A percentile compares a stretch with the other conserved stretches of the same genome.
Evolutionary conservation across 106 monocot genomes (phyloP).

Genomic region (Posidonia australis): DNA sequence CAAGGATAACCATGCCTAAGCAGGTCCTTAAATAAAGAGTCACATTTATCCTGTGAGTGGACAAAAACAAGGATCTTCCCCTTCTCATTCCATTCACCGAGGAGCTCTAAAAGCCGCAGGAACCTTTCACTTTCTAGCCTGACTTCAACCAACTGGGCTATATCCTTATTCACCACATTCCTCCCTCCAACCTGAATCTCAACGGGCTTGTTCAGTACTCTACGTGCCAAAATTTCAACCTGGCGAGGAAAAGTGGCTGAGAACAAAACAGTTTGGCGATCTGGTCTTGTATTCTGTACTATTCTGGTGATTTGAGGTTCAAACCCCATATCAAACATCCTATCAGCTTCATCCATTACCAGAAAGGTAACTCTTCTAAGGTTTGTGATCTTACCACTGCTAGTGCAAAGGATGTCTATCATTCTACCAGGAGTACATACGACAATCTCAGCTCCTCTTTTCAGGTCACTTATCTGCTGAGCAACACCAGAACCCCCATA

Average conservation of each 20-base stretch:
- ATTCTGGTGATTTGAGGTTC: slow-evolving; percentile 95
- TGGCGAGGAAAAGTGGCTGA: slow-evolving; percentile 97
- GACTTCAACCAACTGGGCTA: slow-evolving; percentile 82
- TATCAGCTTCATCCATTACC: slow-evolving; percentile 99
- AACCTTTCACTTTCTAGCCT: slow-evolving; percentile 80
- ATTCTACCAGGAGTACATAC: slow-evolving; percentile 98
- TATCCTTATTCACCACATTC: slow-evolving; percentile 94
- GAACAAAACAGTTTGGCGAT: slow-evolving; percentile 87
- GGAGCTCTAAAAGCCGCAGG: slow-evolving; percentile 65
- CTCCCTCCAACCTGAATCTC: slow-evolving; percentile 96
- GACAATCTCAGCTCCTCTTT: slow-evolving; percentile 93
- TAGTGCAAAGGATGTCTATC: slow-evolving; percentile 97
- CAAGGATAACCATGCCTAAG: slow-evolving; percentile 91
- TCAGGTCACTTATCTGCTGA: slow-evolving; percentile 94
- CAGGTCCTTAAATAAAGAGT: slow-evolving; percentile 81
- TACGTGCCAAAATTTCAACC: slow-evolving; percentile 80
- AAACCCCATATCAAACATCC: slow-evolving; percentile 99
- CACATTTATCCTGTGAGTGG: slow-evolving; percentile 97
- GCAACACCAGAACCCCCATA: slow-evolving; percentile 99
- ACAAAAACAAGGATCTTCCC: slow-evolving; percentile 97
- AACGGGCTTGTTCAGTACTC: slow-evolving; percentile 77
- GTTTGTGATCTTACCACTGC: slow-evolving; percentile 85
- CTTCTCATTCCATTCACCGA: slow-evolving; percentile 97
- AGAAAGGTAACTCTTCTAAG: slow-evolving; percentile 86
- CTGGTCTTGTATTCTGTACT: slow-evolving; percentile 87